Conservation (phyloP, 192 early-diverging fungal species). For the Geranomyces variabilis region DNA sequence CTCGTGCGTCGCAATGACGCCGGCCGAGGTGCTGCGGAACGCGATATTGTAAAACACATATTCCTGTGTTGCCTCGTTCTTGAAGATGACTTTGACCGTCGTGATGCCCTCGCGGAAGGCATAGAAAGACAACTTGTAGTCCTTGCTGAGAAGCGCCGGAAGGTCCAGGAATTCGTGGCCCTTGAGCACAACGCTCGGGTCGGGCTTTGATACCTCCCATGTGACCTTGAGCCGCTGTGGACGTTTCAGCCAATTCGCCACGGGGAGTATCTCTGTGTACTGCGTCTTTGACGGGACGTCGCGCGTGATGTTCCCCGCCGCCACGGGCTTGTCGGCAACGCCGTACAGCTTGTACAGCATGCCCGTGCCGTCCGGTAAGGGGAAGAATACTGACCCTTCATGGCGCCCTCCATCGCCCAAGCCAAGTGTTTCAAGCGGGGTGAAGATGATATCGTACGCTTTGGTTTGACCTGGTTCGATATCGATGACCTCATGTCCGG, state of each 20-base stretch:
- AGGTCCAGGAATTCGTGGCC: slow-evolving; percentile 65
- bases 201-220: slow-evolving; percentile 57
- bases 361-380: slow-evolving; percentile 62
- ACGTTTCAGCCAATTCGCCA: slow-evolving; percentile 61
- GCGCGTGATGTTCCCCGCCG: slow-evolving; percentile 52
- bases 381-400: slow-evolving; percentile 66
- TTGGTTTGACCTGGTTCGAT: slow-evolving; percentile 59
- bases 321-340: slow-evolving; percentile 55
- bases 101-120: slow-evolving; percentile 62
- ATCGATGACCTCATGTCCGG: slow-evolving; percentile 56
- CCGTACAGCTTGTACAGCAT: slow-evolving; percentile 65
- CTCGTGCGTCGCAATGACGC: slow-evolving; percentile 55
- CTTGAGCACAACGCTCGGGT: slow-evolving; percentile 57
- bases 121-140: slow-evolving; percentile 65
- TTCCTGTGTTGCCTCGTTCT: slow-evolving; percentile 65
- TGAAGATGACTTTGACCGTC: slow-evolving; percentile 57
- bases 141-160: slow-evolving; percentile 47
- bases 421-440: slow-evolving; percentile 52
- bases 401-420: slow-evolving; percentile 58
- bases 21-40: slow-evolving; percentile 58
- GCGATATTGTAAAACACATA: slow-evolving; percentile 56
- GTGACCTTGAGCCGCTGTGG: slow-evolving; percentile 57
- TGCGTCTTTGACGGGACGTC: slow-evolving; percentile 63
- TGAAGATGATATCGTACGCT: slow-evolving; percentile 59
- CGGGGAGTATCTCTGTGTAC: slow-evolving; percentile 53